Evolutionary conservation across 352 stramenopile species (phyloP), one percentile per base, ranked within the genome.

Genomic region (Phytopythium sindhum): DNA sequence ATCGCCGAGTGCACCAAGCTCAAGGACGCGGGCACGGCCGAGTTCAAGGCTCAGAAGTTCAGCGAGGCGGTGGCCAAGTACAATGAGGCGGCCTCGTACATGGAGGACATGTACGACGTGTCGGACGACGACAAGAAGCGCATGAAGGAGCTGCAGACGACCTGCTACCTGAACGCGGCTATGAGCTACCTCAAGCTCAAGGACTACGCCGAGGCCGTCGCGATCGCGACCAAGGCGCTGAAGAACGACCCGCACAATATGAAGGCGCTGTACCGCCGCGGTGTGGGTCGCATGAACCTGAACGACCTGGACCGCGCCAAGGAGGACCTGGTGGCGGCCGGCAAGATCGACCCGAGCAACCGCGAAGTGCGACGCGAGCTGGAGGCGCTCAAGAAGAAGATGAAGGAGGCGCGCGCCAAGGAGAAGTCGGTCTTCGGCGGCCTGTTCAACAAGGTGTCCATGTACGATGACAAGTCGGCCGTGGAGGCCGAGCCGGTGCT

Each of bases 381-480:
- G 9, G 85, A 86, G 17, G 66, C 74, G 54, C 75, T 96, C 31
- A 96, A 95, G 80, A 73, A 84, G 67, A 91, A 90, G 68, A 77
- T 94, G 71, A 94, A 94, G 42, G 87, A 96, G 6, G 89, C 90
- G 0, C 98, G 97, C 61, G 79, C 96, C 61, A 97, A 98, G 67
- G 96, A 99, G 76, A 99, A 99, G 77, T 86, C 77, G 23, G 86
- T 96, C 11, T 99, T 98, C 75, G 96, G 96, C 33, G 95, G 95
- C 11, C 75, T 99, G 12, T 99, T 99, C 64, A 85, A 82, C 69
- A 99, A 98, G 72, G 91, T 97, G 26, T 96, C 80, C 56, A 97
- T 99, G 77, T 99, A 99, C 72, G 86, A 98, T 66, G 97, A 99
- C 72, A 99, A 99, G 85, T 95, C 79, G 61, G 28, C 66, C 15